These are phyloP conservation scores for Obelidium mucronatum DNA, from an alignment of 192 early-diverging fungal genomes.

Conservation along the genomic window DNA sequence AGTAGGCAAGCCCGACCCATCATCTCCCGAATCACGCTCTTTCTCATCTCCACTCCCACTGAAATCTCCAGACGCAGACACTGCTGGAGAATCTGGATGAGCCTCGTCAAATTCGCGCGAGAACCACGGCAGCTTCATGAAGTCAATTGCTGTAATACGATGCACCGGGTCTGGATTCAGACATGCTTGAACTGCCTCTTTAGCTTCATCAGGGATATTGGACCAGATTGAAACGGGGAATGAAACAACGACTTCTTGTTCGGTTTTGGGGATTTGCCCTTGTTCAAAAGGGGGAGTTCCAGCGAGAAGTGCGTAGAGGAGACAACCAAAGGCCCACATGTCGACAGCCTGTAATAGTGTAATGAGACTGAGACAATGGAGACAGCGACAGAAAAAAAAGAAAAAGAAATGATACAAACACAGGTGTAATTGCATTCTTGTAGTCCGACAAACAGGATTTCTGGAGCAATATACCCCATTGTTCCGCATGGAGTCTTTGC, in stretches of 20 bases:
- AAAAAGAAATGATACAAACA: not conserved
- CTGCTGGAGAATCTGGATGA: not conserved
- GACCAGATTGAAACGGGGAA: conserved; percentile 95
- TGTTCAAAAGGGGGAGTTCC: conserved; percentile 63
- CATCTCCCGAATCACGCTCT: not conserved
- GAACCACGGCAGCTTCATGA: conserved; percentile 47
- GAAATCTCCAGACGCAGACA: not conserved
- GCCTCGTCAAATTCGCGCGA: too few species aligned
- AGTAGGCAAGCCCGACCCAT: not conserved
- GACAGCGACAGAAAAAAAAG: conserved; percentile 9
- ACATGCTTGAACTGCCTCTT: conserved; percentile 52
- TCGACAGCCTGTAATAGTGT: conserved; percentile 68
- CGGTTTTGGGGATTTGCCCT: conserved; percentile 52
- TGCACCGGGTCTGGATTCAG: conserved; percentile 53
- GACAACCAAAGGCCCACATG: conserved; percentile 78
- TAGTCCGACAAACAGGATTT: conserved; percentile 66
- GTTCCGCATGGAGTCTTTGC: conserved; percentile 94
- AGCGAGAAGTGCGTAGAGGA: conserved; percentile 57
- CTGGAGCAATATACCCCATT: conserved; percentile 87
- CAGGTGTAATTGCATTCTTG: conserved; percentile 48
- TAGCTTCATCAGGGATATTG: conserved; percentile 71
- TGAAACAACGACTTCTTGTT: conserved; percentile 82
- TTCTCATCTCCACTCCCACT: not conserved
- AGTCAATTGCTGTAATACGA: conserved; percentile 42
- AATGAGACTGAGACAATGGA: conserved; percentile 73